These are phyloP conservation scores for Aspergillus nomiae DNA, from an alignment of 2,329 filamentous ascomycete species.

Conservation along the genomic window DNA sequence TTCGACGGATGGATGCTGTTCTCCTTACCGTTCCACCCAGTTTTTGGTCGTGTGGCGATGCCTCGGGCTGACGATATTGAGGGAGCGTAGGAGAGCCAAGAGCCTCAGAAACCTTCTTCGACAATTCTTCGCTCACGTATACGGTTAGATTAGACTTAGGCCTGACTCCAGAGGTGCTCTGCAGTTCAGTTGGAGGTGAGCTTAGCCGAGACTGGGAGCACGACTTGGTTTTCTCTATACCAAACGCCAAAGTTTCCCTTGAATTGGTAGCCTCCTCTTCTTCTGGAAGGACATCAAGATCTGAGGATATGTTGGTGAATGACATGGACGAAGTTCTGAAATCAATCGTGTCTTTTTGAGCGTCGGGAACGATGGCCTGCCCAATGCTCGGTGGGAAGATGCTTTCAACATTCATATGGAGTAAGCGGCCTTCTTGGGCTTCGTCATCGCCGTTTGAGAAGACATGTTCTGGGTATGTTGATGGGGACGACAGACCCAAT, in stretches of 20 bases:
- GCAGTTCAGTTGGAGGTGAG: constrained; percentile 12
- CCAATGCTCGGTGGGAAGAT: constrained; percentile 31
- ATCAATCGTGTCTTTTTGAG: constrained; percentile 39
- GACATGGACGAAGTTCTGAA: constrained; percentile 45
- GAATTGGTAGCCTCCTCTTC: constrained; percentile 43
- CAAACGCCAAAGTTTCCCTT: constrained; percentile 34
- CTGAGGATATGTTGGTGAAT: constrained; percentile 41
- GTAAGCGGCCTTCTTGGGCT: constrained; percentile 10
- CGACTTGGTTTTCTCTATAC: constrained; percentile 20
- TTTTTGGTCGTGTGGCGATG: constrained; percentile 18
- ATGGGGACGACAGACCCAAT: constrained; percentile 35
- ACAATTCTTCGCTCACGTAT: constrained; percentile 34
- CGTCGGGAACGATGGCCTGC: constrained; percentile 47
- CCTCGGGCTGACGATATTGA: constrained; percentile 23
- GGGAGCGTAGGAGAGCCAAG: constrained; percentile 45
- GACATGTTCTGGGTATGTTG: constrained; percentile 34
- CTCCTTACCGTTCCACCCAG: constrained; percentile 17
- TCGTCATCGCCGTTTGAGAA: constrained; percentile 25
- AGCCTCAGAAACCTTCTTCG: constrained; percentile 48
- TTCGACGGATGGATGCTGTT: constrained; percentile 19
- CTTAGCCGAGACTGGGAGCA: constrained; percentile 21
- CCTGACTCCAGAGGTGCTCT: constrained; percentile 13
- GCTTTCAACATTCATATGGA: constrained; percentile 28
- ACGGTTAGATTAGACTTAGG: constrained; percentile 35
- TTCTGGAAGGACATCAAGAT: constrained; percentile 49